Evolutionary conservation across 192 early-diverging fungal species (phyloP).

Genomic region (Lobosporangium transversale): DNA sequence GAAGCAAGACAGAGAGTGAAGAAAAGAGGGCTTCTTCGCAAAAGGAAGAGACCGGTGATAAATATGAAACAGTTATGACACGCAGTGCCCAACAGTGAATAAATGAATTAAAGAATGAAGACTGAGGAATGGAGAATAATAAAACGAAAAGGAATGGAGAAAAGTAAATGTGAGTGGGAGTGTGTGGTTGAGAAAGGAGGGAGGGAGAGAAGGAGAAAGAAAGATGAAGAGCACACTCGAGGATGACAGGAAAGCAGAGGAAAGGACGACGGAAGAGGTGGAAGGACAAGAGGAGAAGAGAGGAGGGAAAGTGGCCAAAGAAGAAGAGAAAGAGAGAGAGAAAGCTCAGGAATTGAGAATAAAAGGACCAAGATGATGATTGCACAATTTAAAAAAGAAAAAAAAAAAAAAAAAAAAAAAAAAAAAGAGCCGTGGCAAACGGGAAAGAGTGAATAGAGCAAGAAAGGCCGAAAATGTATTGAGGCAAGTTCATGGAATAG

Average conservation of each 20-base stretch:
- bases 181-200: neutral
- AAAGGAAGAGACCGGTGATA: neutral
- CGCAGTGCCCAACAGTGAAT: no score
- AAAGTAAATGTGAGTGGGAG: no score
- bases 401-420: neutral
- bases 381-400: neutral
- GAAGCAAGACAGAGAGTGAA: no score
- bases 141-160: no score
- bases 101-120: no score
- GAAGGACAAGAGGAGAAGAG: constrained; percentile 30
- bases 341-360: neutral
- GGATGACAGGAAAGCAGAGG: neutral
- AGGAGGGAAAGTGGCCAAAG: constrained; percentile 34
- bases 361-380: neutral
- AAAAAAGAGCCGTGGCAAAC: no score
- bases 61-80: no score
- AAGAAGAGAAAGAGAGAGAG: constrained; percentile 16
- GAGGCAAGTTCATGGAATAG: no score
- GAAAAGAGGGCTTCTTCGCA: no score
- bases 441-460: no score
- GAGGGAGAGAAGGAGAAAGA: neutral
- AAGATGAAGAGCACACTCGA: neutral
- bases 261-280: constrained; percentile 14
- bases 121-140: no score
- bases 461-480: no score